Evolutionary conservation across 2,329 filamentous ascomycete genomes (phyloP), one percentile per base, ranked within the genome.

Genomic region (Claviceps humidiphila): DNA sequence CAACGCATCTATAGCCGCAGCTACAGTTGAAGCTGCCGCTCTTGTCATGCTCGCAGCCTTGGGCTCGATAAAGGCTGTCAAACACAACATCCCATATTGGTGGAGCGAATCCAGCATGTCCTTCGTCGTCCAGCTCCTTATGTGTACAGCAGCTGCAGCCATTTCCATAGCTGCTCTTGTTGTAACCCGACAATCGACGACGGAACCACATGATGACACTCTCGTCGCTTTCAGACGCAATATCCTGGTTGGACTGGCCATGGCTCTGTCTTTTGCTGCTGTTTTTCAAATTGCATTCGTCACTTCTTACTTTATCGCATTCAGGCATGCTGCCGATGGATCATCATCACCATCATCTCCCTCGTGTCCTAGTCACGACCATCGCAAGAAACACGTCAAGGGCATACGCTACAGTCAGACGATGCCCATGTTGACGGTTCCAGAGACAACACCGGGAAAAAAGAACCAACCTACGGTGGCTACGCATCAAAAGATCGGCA

Each of bases 321-420:
- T 62, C 22, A 68, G 73, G 26, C 52, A 64, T 2, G 57, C 60
- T n/a, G 59, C 59, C 26, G 2, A 42, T 37, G 50, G 48, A 9
- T 14, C 30, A 30, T 26, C 48, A 11, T 16, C 30, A 30, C 17
- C 48, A 16, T 40, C 60, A 3, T 54, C 63, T 39, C 60, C 65
- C 42, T 60, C 64, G 37, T 61, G 63, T 34, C 63, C 66, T 8
- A 65, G 68, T 14, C 53, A 52, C 9, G 56, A 59, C 9, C 48
- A 40, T 17, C 50, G 52, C 48, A 53, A 47, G n/a, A 40, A 55
- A 46, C 60, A 70, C n/a, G 64, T 78, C 58, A 80, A 80, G 63
- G 68, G 75, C 4, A 69, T 80, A 20, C 74, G 71, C 2, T 80
- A 80, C 59, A 69, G 73, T 59, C 64, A 71, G 55, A 74, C 75